Conservation (phyloP, 2,329 filamentous ascomycete genomes). For the Intubia oerlemansii region DNA sequence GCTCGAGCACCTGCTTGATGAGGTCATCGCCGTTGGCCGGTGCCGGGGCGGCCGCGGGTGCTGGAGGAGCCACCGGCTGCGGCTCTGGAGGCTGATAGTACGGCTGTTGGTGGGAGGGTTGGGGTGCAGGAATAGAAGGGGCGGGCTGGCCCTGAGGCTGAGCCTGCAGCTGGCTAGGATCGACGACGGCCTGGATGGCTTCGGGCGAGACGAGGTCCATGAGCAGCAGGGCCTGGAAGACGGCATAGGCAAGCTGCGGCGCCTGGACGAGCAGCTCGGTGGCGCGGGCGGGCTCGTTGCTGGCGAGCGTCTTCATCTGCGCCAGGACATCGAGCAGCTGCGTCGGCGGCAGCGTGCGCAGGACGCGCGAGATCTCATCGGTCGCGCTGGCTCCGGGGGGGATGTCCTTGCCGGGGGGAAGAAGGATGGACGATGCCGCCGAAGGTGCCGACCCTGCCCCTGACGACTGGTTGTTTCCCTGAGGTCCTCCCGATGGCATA, state of each 20-base stretch:
- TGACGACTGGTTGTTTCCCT: not conserved
- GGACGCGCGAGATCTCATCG: conserved; percentile 80
- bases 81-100: conserved; percentile 17
- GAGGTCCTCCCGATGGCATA: not conserved
- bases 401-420: conserved; percentile 70
- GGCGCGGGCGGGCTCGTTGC: conserved; percentile 59
- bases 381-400: conserved; percentile 65
- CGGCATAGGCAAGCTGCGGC: conserved; percentile 81
- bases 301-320: conserved; percentile 85
- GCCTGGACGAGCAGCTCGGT: conserved; percentile 73
- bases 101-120: not conserved
- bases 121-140: not conserved
- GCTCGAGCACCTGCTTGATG: conserved; percentile 59
- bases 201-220: conserved; percentile 82
- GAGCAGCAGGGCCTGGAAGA: conserved; percentile 82
- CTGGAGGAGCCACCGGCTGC: conserved; percentile 11
- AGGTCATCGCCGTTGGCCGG: conserved; percentile 41
- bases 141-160: too few relatives aligned
- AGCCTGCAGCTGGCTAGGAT: conserved; percentile 3
- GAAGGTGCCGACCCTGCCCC: conserved; percentile 6
- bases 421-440: conserved; percentile 37
- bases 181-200: conserved; percentile 58
- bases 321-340: conserved; percentile 85
- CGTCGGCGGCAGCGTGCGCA: conserved; percentile 65
- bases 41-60: conserved; percentile 13